Evolutionary conservation across 2,329 filamentous ascomycete species (phyloP).

Genomic region (Daldinia eschscholtzii): DNA sequence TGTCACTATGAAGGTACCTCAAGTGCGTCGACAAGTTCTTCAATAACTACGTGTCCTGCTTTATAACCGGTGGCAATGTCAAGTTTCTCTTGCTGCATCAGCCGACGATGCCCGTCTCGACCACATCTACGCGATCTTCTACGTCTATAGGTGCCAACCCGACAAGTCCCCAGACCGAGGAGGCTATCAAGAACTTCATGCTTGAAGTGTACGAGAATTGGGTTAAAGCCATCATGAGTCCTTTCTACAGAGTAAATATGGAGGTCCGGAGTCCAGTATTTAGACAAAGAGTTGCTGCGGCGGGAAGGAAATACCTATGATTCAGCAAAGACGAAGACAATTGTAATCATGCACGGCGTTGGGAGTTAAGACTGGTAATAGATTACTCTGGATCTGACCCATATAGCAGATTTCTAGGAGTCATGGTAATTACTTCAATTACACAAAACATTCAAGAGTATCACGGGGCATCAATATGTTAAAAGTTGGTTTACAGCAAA

Average conservation of each 20-base stretch:
- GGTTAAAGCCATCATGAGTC: conserved; percentile 97
- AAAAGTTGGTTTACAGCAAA: conserved; percentile 41
- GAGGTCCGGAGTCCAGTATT: conserved; percentile 90
- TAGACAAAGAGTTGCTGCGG: conserved; percentile 81
- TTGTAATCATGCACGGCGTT: conserved; percentile 29
- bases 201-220: conserved; percentile 95
- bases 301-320: conserved; percentile 92
- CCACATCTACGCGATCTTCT: conserved; percentile 54
- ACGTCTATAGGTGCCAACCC: conserved; percentile 87
- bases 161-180: conserved; percentile 89
- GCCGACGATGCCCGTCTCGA: conserved; percentile 59
- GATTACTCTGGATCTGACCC: neutral
- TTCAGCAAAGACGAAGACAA: neutral
- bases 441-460: neutral
- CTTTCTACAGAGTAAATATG: conserved; percentile 90
- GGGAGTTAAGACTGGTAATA: conserved; percentile 30
- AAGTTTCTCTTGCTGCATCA: conserved; percentile 96
- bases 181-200: conserved; percentile 96
- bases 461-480: conserved; percentile 5
- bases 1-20: conserved; percentile 71
- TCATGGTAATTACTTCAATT: neutral
- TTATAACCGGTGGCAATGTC: conserved; percentile 90
- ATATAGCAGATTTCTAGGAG: neutral
- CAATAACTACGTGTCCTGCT: conserved; percentile 94
- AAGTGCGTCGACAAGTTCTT: conserved; percentile 98